Percentiles rank a stretch among this genome's conserved stretches.
These are phyloP conservation scores for Neurospora crassa DNA, from an alignment of 2,329 filamentous ascomycete genomes.

Conservation along the genomic window DNA sequence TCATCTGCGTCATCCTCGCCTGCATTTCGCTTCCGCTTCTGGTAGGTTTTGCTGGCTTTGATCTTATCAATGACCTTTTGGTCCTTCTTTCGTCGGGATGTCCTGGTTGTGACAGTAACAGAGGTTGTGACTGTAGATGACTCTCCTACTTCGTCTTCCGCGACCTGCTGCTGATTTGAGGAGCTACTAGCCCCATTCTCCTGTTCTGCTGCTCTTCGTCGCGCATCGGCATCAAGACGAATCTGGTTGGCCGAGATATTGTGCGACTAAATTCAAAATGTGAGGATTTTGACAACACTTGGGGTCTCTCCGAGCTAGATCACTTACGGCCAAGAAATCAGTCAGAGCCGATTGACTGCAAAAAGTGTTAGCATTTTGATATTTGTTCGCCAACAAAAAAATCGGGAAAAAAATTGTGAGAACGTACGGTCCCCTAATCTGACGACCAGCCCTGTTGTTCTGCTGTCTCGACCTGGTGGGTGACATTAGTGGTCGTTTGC, in stretches of 20 bases:
- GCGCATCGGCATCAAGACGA: slow-evolving; percentile 36
- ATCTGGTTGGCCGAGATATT: slow-evolving; percentile 59
- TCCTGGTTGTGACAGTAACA: not conserved
- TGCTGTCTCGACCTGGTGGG: slow-evolving; percentile 13
- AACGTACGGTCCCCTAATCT: slow-evolving; percentile 24
- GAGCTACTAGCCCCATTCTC: slow-evolving; percentile 22
- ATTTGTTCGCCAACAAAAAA: not conserved
- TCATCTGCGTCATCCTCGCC: slow-evolving; percentile 36
- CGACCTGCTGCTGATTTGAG: slow-evolving; percentile 17
- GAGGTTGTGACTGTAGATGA: slow-evolving; percentile 10
- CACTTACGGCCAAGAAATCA: slow-evolving; percentile 39
- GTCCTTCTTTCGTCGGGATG: slow-evolving; percentile 39
- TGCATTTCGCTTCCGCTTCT: slow-evolving; percentile 37
- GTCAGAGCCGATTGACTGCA: slow-evolving; percentile 40
- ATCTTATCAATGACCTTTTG: slow-evolving; percentile 49
- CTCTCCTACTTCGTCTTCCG: slow-evolving; percentile 12
- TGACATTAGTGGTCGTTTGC: not conserved
- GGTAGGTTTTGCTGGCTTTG: slow-evolving; percentile 49
- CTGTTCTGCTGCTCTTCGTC: slow-evolving; percentile 31
- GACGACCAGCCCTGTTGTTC: slow-evolving; percentile 16
- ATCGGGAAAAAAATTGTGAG: not conserved
- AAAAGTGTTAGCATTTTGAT: not conserved
- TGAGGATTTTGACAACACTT: not conserved
- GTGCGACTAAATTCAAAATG: slow-evolving; percentile 42
- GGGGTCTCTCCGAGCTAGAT: not conserved